These are phyloP conservation scores for Fomitiporia mediterranea DNA, from an alignment of 1,284 basidiomycete genomes.

Conservation along the genomic window DNA sequence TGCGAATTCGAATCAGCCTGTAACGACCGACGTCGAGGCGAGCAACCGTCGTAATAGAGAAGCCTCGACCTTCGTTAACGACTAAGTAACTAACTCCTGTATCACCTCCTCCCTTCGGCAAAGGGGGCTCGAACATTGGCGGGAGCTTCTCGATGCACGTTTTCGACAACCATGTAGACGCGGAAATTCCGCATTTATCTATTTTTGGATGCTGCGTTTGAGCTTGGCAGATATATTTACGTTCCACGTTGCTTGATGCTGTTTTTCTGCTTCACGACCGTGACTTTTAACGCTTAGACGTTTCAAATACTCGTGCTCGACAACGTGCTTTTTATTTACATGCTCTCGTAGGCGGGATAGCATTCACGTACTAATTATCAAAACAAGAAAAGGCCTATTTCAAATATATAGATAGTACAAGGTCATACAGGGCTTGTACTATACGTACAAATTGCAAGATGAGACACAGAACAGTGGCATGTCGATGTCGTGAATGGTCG, in stretches of 20 bases:
- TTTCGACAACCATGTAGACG: too few species aligned
- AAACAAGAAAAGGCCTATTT: too few species aligned
- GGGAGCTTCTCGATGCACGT: too few species aligned
- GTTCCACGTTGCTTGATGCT: neutral
- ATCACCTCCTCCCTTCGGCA: too few species aligned
- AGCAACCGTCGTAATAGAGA: neutral
- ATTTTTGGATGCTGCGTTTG: neutral
- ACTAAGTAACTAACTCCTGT: neutral
- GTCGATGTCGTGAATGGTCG: constrained; percentile 6
- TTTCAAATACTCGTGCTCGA: neutral
- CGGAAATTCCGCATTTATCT: neutral
- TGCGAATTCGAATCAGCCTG: neutral
- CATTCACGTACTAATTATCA: too few species aligned
- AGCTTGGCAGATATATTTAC: neutral
- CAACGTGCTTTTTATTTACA: constrained; percentile 4
- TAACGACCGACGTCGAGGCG: constrained; percentile 7
- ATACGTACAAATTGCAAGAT: neutral
- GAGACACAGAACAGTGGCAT: neutral
- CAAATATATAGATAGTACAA: neutral
- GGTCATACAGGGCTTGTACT: neutral
- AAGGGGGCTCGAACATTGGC: too few species aligned
- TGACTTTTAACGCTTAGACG: neutral
- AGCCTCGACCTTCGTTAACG: too few species aligned
- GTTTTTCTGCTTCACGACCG: neutral
- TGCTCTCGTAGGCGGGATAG: too few species aligned